Percentiles rank a stretch among this genome's conserved stretches.
phyloP scores from a whole-genome alignment of 2,329 filamentous ascomycete genomes.

The Apiospora saccharicola region DNA sequence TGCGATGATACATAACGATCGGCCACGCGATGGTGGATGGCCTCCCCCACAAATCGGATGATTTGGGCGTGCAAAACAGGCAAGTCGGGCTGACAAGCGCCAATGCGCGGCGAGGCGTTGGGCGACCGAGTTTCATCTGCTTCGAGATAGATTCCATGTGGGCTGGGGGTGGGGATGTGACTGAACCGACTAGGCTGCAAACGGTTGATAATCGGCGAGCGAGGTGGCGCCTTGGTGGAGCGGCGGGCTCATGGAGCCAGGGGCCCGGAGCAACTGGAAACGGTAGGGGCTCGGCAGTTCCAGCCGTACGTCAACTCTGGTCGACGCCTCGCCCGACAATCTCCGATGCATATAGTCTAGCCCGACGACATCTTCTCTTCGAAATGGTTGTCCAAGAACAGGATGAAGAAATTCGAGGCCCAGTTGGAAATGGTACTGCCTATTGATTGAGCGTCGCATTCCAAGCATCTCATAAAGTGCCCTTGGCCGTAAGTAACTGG shows the following conservation, averaged over 20 bases:
- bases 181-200: neutral
- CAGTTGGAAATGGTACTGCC: too few relatives aligned
- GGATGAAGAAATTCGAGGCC: too few relatives aligned
- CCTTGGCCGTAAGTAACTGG: too few relatives aligned
- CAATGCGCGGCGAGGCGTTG: neutral
- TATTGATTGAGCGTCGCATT: too few relatives aligned
- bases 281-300: slow-evolving; percentile 13
- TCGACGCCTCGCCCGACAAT: neutral
- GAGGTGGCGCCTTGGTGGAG: neutral
- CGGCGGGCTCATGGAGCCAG: neutral
- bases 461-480: too few relatives aligned
- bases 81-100: neutral
- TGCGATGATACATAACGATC: neutral
- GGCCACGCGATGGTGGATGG: neutral
- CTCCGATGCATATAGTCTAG: neutral
- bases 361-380: neutral
- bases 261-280: neutral
- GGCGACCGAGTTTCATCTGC: neutral
- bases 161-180: neutral
- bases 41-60: neutral
- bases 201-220: neutral
- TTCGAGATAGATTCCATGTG: slow-evolving; percentile 9
- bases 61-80: neutral
- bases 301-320: neutral
- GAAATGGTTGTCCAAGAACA: too few relatives aligned